Percentiles rank a stretch among this genome's conserved stretches.
These are phyloP conservation scores for barley (Hordeum vulgare) DNA, from an alignment of 176 grass and related monocot species.

Conservation along the genomic window DNA sequence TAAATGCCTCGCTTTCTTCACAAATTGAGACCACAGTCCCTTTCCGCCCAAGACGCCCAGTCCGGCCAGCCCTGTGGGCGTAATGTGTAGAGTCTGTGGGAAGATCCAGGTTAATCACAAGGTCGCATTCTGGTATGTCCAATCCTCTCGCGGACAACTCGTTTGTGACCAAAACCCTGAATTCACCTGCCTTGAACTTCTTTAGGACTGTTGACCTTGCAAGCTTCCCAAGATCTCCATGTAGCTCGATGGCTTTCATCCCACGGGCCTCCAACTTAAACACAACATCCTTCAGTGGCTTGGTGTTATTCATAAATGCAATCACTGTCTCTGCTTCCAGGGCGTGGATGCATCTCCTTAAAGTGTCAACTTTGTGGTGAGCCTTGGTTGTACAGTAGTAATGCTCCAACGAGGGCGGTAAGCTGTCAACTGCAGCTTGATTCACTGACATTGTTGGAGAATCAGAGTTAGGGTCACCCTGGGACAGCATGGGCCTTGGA, in stretches of 20 bases:
- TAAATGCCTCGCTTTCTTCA: constrained; percentile 83
- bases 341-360: constrained; percentile 82
- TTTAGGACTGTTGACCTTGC: constrained; percentile 76
- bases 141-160: constrained; percentile 84
- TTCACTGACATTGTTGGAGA: constrained; percentile 38
- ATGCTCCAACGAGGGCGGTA: constrained; percentile 73
- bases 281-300: constrained; percentile 93
- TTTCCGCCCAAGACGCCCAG: constrained; percentile 73
- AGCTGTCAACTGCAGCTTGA: constrained; percentile 71
- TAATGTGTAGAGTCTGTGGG: constrained; percentile 90
- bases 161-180: constrained; percentile 87
- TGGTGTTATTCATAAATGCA: constrained; percentile 90
- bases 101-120: constrained; percentile 92
- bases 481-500: constrained; percentile 36
- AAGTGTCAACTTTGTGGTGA: constrained; percentile 89
- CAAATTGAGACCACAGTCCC: constrained; percentile 80
- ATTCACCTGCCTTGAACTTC: constrained; percentile 76
- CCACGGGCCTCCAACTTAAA: constrained; percentile 91
- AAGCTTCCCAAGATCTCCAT: constrained; percentile 88
- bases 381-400: constrained; percentile 75
- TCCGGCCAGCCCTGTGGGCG: constrained; percentile 87
- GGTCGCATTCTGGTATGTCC: constrained; percentile 91
- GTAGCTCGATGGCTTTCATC: constrained; percentile 70
- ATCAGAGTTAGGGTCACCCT: constrained; percentile 12
- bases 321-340: constrained; percentile 75